Base-by-base conservation (phyloP, 2,329 filamentous ascomycete species). In the Leptographium lundbergii region DNA sequence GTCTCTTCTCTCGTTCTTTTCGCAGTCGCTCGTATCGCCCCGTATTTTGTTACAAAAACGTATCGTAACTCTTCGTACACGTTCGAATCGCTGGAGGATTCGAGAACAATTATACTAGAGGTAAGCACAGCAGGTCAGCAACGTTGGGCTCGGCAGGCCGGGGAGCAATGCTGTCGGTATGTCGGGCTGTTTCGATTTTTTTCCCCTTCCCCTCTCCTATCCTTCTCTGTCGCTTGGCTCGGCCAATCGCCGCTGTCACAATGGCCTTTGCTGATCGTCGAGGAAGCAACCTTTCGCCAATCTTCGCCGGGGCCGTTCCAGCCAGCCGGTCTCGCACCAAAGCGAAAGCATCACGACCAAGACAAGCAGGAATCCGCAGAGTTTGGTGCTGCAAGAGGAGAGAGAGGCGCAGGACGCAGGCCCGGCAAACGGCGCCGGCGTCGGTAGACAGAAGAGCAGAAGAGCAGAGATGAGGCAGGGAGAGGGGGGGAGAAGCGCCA, bases 51-150 rank as follows among this genome's bases (percentile, higher is more conserved):
- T 64, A 63, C 61, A 64, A 55, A 57, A 57, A 34, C 60, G 61
- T 64, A 64, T 64, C 60, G 60, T 61, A 61, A 54, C 58, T 61
- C 42, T 62, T 63, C 59, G 61, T 63, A 63, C 62, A 63, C 45
- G 58, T 58, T 59, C 59, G 59, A 58, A 55, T 60, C 55, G 22
- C 29, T 25, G 11, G 27, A 14, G 59, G 51, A 60, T 47, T 60
- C 59, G 56, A 57, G 50, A 52, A 36, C 48, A 60, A 60, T 60
- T 57, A 60, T 60, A 60, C 59, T 60, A 39, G 3, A 39, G 11
- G 29, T 17, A 51, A 27, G 11, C 47, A 42, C 6, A 19, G 14
- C 42, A 50, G 11, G 56, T 57, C 27, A 57, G 56, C 34, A 57
- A 42, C 10, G 36, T 32, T 56, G 54, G 11, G 7, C 47, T 34